phyloP scores from a whole-genome alignment of 2,329 filamentous ascomycete species.

The Hymenoscyphus albidus region DNA sequence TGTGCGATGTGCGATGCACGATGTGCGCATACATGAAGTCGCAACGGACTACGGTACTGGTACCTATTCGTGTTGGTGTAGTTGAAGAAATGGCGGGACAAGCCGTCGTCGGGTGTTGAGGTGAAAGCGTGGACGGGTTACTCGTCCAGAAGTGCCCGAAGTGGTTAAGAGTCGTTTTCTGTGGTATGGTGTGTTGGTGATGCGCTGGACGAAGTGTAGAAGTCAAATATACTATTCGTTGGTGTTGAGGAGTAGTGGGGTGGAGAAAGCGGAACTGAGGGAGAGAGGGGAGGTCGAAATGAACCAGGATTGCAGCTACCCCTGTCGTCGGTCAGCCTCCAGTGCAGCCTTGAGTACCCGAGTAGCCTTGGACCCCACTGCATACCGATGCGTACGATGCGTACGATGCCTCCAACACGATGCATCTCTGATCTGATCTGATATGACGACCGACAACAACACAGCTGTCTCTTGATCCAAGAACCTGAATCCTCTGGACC shows the following conservation, averaged over 20 bases:
- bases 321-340: too few relatives aligned
- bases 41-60: not conserved
- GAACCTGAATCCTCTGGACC: not conserved
- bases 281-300: not conserved
- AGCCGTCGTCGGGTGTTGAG: not conserved
- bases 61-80: not conserved
- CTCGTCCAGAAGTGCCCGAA: not conserved
- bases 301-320: not conserved
- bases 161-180: not conserved
- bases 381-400: too few relatives aligned
- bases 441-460: not conserved
- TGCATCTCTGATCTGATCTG: too few relatives aligned
- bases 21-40: not conserved
- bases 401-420: too few relatives aligned
- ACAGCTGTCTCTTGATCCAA: not conserved
- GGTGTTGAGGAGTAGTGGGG: not conserved
- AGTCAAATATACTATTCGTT: not conserved
- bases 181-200: not conserved
- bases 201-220: not conserved
- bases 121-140: not conserved
- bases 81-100: not conserved
- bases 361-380: too few relatives aligned
- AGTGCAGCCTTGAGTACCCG: too few relatives aligned
- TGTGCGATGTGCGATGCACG: too few relatives aligned
- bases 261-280: not conserved